A percentile compares a stretch with the other conserved stretches of the same genome.
Conservation (phyloP, 2,329 filamentous ascomycete species). For the Xylariaceae sp. region DNA sequence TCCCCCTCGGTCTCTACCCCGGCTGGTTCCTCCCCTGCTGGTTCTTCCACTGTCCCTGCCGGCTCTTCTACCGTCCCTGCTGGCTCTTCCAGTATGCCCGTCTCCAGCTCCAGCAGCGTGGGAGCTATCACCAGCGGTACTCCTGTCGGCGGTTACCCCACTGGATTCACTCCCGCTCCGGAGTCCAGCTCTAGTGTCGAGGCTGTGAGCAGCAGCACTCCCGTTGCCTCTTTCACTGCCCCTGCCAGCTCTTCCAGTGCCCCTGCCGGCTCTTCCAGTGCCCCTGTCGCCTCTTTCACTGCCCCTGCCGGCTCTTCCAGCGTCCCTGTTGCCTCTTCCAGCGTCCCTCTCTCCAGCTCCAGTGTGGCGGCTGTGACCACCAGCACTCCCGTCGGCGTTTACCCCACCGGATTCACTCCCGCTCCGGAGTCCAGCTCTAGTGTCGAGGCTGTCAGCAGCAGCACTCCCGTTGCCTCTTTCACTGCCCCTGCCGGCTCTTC, state of each 20-base stretch:
- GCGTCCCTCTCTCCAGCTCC: background rate
- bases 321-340: too few relatives aligned
- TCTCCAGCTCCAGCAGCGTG: background rate
- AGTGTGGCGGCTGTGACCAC: background rate
- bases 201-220: background rate
- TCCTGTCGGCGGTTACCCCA: slow-evolving; percentile 6
- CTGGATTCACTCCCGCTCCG: background rate
- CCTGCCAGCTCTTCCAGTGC: background rate
- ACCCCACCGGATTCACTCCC: slow-evolving; percentile 5
- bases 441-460: background rate
- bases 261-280: background rate
- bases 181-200: background rate
- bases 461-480: slow-evolving; percentile 1
- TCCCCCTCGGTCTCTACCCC: background rate
- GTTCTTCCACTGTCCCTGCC: slow-evolving; percentile 3
- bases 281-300: background rate
- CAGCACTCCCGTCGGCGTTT: slow-evolving; percentile 2
- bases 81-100: background rate
- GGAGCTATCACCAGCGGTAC: background rate
- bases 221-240: slow-evolving; percentile 3
- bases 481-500: background rate
- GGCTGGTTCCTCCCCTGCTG: background rate
- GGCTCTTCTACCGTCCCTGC: slow-evolving; percentile 22
- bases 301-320: background rate
- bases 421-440: background rate